Evolutionary conservation across 768 basidiomycete genomes (phyloP), one percentile per base, ranked within the genome.

Genomic region (Phylloporus sp.): DNA sequence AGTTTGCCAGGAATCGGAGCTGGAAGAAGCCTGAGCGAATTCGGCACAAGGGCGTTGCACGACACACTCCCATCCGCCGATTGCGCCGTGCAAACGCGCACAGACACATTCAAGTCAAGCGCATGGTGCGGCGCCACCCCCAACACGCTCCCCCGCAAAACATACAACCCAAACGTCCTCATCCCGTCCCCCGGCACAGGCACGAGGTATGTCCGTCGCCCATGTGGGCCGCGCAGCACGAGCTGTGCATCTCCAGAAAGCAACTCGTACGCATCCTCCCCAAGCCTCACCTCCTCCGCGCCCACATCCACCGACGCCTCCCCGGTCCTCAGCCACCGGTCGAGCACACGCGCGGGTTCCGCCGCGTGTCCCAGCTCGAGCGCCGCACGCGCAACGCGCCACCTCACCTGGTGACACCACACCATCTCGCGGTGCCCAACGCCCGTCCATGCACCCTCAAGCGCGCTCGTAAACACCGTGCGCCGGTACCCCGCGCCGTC

Each of bases 341-440:
- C 83, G 18, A 92, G 68, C 5, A 51, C 55, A 0, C 60, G 71
- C 27, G 72, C 71, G 2, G 68, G 69, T 4, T 59, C 64, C 24
- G 45, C 42, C 0, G 70, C 59, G 3, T 50, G 32, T 3, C 78
- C 79, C 11, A 89, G 71, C 59, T 91, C 89, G 6, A 97, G 70
- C 23, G 85, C 84, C 18, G 84, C 81, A 47, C 90, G 77, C 15
- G 94, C 94, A 29, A 95, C 75, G 22, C 84, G 80, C 88, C 87
- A 91, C 35, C 97, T 86, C 10, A 97, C 85, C 70, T 99, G 97
- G 69, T 97, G 91, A 64, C 97, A 98, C 97, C 97, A 99, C 5
- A 98, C 92, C 82, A 97, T 95, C 53, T 91, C 95, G 36, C 84
- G 84, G 67, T 99, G 97, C 23, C 95, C 95, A 5, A 97, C 90